Percentiles rank a stretch among this genome's conserved stretches.
Evolutionary conservation across 176 grass and related monocot species (phyloP).

Genomic region (Oryza coarctata): DNA sequence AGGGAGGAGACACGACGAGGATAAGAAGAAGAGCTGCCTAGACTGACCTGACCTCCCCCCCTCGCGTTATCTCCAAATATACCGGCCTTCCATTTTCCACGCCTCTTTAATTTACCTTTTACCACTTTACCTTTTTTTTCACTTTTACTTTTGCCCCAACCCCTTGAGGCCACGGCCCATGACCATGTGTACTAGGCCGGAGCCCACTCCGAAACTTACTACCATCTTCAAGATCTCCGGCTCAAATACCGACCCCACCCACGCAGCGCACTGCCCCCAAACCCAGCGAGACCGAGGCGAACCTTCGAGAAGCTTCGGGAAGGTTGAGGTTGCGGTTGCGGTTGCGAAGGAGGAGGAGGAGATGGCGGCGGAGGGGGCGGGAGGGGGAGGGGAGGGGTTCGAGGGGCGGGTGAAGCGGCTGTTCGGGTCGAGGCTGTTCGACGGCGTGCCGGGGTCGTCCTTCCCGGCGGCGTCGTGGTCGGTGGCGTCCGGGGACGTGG

Average conservation of each 20-base stretch:
- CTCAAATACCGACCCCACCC: background rate
- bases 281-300: background rate
- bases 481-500: constrained; percentile 71
- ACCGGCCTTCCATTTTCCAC: background rate
- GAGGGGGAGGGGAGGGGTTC: constrained; percentile 54
- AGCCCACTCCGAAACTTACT: background rate
- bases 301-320: constrained; percentile 26
- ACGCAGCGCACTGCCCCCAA: background rate
- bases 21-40: constrained; percentile 42
- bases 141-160: background rate
- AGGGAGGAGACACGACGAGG: background rate
- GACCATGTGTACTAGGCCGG: no score
- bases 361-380: constrained; percentile 39
- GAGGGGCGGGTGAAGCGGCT: constrained; percentile 87
- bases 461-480: constrained; percentile 78
- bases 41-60: background rate
- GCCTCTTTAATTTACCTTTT: no score
- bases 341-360: background rate
- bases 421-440: constrained; percentile 82
- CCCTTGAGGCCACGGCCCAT: background rate
- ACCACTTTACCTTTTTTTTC: background rate
- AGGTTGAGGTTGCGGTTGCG: background rate
- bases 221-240: background rate
- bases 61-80: constrained; percentile 1
- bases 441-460: constrained; percentile 58